phyloP scores from a whole-genome alignment of 1,284 basidiomycete species.

The Ustilago shanxiensis region DNA sequence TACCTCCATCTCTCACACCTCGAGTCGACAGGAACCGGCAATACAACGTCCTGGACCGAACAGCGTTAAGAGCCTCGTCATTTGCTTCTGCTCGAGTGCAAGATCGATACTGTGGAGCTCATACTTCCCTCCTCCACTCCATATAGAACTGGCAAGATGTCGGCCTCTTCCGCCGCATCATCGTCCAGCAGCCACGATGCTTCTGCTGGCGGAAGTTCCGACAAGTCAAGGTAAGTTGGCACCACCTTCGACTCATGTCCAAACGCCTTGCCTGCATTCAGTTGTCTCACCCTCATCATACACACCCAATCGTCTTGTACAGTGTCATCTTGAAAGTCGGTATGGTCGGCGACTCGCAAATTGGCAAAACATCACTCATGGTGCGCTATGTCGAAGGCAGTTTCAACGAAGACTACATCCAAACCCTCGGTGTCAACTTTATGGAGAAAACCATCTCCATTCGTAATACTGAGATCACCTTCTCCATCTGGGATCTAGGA shows the following conservation, averaged over 20 bases:
- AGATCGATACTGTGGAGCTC: too few relatives aligned
- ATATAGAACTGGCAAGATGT: slow-evolving; percentile 13
- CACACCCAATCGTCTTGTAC: not conserved
- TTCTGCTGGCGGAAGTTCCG: slow-evolving; percentile 18
- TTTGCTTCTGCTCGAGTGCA: too few relatives aligned
- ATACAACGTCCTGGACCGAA: not conserved
- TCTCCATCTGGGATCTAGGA: slow-evolving; percentile 99
- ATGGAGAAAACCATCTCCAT: slow-evolving; percentile 99
- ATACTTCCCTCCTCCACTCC: too few relatives aligned
- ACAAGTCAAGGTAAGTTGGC: slow-evolving; percentile 36
- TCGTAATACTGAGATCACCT: slow-evolving; percentile 96
- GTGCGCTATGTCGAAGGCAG: slow-evolving; percentile 77
- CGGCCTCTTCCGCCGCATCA: slow-evolving; percentile 40
- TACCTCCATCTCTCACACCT: not conserved
- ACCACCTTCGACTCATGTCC: not conserved
- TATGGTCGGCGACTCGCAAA: slow-evolving; percentile 99
- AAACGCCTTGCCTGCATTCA: not conserved
- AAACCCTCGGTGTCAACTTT: slow-evolving; percentile 95
- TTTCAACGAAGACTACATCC: slow-evolving; percentile 91
- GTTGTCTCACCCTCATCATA: not conserved
- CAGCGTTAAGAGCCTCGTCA: not conserved
- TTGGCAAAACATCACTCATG: slow-evolving; percentile 98
- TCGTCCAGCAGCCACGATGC: slow-evolving; percentile 44
- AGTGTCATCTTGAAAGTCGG: slow-evolving; percentile 93
- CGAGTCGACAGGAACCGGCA: not conserved